Percentiles rank a stretch among this genome's conserved stretches.
These are phyloP conservation scores for Boletus bicolor DNA, from an alignment of 768 basidiomycete genomes.

Conservation along the genomic window DNA sequence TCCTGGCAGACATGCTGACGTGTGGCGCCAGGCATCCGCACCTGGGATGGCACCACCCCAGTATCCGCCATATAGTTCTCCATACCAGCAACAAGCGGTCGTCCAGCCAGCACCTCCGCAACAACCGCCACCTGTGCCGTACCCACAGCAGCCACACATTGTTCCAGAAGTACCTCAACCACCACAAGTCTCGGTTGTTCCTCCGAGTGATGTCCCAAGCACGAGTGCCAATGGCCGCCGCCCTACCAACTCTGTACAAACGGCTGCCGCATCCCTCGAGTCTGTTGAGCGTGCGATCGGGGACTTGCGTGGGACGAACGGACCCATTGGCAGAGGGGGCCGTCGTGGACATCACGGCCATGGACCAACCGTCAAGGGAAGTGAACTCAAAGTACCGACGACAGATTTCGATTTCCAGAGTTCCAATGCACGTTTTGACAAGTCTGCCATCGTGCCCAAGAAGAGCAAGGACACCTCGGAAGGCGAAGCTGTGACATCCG, in stretches of 20 bases:
- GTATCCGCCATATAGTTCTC: constrained; percentile 29
- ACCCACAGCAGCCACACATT: constrained; percentile 26
- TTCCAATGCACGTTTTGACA: constrained; percentile 80
- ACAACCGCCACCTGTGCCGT: constrained; percentile 28
- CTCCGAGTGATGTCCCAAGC: constrained; percentile 23
- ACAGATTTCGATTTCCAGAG: constrained; percentile 82
- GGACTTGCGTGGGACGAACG: constrained; percentile 43
- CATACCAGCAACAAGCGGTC: constrained; percentile 32
- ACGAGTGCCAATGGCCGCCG: constrained; percentile 31
- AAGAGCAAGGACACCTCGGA: constrained; percentile 29
- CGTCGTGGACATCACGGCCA: constrained; percentile 34
- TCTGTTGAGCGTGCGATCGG: constrained; percentile 60
- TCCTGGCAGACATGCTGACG: constrained; percentile 8
- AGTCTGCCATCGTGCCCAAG: constrained; percentile 49
- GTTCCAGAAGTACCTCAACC: constrained; percentile 27
- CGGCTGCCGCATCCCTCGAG: constrained; percentile 71
- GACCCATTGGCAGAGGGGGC: constrained; percentile 38
- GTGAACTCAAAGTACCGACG: constrained; percentile 55
- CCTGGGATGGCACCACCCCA: constrained; percentile 35
- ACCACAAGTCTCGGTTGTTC: constrained; percentile 17
- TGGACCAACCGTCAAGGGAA: constrained; percentile 28
- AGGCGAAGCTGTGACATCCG: constrained; percentile 32
- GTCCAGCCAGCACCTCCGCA: constrained; percentile 31
- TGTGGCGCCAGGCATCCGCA: constrained; percentile 44
- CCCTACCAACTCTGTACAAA: constrained; percentile 54